phyloP scores from a whole-genome alignment of 2,329 filamentous ascomycete genomes.

The Capronia coronata region DNA sequence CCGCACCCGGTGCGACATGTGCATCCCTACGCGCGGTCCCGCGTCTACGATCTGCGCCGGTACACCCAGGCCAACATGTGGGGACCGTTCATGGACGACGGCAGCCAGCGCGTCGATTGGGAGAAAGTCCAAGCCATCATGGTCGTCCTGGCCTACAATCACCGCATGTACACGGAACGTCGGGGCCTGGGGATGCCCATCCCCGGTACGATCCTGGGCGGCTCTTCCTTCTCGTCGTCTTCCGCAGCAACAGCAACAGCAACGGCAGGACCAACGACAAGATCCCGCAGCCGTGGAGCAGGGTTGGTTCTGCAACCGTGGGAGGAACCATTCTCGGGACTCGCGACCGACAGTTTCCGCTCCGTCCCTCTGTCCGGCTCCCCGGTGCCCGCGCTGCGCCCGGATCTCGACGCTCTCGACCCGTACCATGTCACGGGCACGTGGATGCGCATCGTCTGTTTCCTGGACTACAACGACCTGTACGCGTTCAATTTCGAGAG shows the following conservation, averaged over 20 bases:
- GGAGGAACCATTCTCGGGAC: slow-evolving; percentile 27
- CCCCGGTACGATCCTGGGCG: slow-evolving; percentile 3
- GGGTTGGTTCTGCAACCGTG: slow-evolving; percentile 20
- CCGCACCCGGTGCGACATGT: slow-evolving; percentile 26
- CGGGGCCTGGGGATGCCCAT: neutral
- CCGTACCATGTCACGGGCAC: slow-evolving; percentile 66
- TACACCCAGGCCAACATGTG: slow-evolving; percentile 58
- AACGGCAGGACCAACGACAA: neutral
- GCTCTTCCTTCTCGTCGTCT: neutral
- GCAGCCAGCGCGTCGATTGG: slow-evolving; percentile 62
- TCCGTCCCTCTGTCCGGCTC: slow-evolving; percentile 26
- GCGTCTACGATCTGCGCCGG: slow-evolving; percentile 67
- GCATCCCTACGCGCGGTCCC: slow-evolving; percentile 59
- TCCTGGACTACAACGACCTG: slow-evolving; percentile 64
- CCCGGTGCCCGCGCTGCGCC: slow-evolving; percentile 25
- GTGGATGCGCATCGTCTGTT: slow-evolving; percentile 58
- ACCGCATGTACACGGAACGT: slow-evolving; percentile 40
- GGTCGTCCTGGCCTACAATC: slow-evolving; percentile 60
- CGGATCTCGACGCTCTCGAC: slow-evolving; percentile 49
- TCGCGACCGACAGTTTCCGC: slow-evolving; percentile 26
- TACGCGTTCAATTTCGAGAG: slow-evolving; percentile 64
- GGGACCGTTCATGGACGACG: slow-evolving; percentile 66
- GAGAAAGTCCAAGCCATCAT: slow-evolving; percentile 71
- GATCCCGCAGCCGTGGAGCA: neutral
- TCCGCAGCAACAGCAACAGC: too few species aligned